Percentiles rank a stretch among this genome's conserved stretches.
These are phyloP conservation scores for Amauroascus niger DNA, from an alignment of 2,329 filamentous ascomycete genomes.

Conservation along the genomic window DNA sequence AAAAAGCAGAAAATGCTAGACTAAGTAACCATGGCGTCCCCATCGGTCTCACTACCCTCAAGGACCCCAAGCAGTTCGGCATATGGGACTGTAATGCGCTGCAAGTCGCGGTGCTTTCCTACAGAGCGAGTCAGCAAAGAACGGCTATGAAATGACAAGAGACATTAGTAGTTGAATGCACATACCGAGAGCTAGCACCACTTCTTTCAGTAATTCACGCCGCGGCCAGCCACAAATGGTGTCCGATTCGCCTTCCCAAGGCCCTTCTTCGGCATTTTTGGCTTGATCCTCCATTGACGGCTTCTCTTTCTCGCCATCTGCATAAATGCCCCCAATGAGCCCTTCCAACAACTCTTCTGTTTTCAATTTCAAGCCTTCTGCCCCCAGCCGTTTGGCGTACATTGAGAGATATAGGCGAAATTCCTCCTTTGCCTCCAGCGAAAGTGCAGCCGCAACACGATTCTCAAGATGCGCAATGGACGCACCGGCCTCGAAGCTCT, in stretches of 20 bases:
- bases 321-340: conserved; percentile 61
- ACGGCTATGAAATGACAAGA: conserved; percentile 3
- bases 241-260: conserved; percentile 58
- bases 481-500: conserved; percentile 80
- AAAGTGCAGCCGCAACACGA: conserved; percentile 76
- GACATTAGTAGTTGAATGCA: conserved; percentile 20
- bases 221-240: conserved; percentile 85
- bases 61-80: conserved; percentile 63
- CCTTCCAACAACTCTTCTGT: conserved; percentile 84
- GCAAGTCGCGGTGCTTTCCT: conserved; percentile 94
- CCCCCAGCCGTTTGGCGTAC: conserved; percentile 92
- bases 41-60: conserved; percentile 23
- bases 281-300: conserved; percentile 29
- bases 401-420: conserved; percentile 93
- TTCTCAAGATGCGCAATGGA: conserved; percentile 95
- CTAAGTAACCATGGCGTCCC: conserved; percentile 15
- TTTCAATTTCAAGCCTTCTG: conserved; percentile 76
- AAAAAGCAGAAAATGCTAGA: neutral
- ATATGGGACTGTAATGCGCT: conserved; percentile 90
- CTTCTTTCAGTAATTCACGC: conserved; percentile 76
- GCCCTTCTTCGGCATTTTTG: conserved; percentile 34
- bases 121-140: conserved; percentile 29
- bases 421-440: conserved; percentile 77
- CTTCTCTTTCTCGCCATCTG: conserved; percentile 45
- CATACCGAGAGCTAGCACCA: conserved; percentile 85